A percentile compares a stretch with the other conserved stretches of the same genome.
Evolutionary conservation across 1,139 yeast genomes (phyloP).

Genomic region (Blastobotrys aristatus): DNA sequence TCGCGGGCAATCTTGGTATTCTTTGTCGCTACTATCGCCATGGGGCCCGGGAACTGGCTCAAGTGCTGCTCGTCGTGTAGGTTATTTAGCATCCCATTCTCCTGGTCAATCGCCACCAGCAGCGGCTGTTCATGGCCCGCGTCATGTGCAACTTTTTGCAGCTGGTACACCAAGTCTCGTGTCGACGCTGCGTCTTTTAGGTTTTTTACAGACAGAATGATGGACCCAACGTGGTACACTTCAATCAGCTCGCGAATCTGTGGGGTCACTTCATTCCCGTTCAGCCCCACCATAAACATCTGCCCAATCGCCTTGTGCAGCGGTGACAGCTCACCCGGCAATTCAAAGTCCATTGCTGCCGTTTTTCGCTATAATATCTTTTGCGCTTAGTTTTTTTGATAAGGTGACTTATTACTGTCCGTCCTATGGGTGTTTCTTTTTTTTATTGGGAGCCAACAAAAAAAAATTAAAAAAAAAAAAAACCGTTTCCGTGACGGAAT

Average conservation of each 20-base stretch:
- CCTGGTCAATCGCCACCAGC: constrained; percentile 42
- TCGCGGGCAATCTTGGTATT: constrained; percentile 48
- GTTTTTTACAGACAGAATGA: constrained; percentile 54
- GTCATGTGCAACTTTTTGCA: constrained; percentile 52
- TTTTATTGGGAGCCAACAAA: background rate
- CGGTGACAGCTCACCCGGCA: constrained; percentile 21
- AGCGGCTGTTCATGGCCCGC: constrained; percentile 53
- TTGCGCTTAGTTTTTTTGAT: background rate
- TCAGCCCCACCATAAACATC: constrained; percentile 59
- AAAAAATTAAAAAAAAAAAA: no score
- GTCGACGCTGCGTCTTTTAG: constrained; percentile 48
- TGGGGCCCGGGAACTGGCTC: constrained; percentile 61
- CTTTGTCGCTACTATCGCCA: constrained; percentile 56
- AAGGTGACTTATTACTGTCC: background rate
- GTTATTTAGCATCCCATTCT: constrained; percentile 50
- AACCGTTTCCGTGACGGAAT: no score
- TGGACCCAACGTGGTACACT: constrained; percentile 51
- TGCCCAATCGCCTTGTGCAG: constrained; percentile 42
- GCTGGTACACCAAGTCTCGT: constrained; percentile 46
- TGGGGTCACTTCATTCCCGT: constrained; percentile 52
- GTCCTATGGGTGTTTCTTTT: background rate
- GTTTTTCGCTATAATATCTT: no score
- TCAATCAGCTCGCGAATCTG: constrained; percentile 54
- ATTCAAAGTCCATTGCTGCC: constrained; percentile 24
- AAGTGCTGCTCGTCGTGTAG: constrained; percentile 49